Conservation (phyloP, 768 basidiomycete species). For the Cystoderma amianthinum region DNA sequence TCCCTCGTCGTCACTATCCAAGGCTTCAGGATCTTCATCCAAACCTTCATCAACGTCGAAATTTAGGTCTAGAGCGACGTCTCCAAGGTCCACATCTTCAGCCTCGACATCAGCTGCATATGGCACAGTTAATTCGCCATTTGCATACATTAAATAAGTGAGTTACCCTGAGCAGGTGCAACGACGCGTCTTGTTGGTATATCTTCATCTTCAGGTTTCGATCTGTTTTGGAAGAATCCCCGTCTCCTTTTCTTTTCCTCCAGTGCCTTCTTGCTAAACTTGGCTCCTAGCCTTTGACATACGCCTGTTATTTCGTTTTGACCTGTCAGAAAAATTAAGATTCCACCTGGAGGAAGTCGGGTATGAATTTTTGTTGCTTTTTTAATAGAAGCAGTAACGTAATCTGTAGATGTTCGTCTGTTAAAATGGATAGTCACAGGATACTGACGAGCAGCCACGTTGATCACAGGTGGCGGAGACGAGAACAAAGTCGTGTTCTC, state of each 20-base stretch:
- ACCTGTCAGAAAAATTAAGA: slow-evolving; percentile 91
- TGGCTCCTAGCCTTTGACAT: slow-evolving; percentile 73
- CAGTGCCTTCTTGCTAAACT: slow-evolving; percentile 64
- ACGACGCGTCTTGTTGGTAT: slow-evolving; percentile 15
- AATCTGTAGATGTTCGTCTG: slow-evolving; percentile 79
- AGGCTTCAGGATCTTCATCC: slow-evolving; percentile 68
- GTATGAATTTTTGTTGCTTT: slow-evolving; percentile 92
- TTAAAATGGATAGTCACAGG: slow-evolving; percentile 95
- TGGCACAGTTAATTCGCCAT: too few relatives aligned
- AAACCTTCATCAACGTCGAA: slow-evolving; percentile 61
- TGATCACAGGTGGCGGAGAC: slow-evolving; percentile 85
- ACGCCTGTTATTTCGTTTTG: slow-evolving; percentile 91
- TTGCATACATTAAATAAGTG: slow-evolving; percentile 2
- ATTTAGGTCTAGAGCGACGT: slow-evolving; percentile 36
- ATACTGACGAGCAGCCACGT: slow-evolving; percentile 85
- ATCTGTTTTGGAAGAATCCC: slow-evolving; percentile 14
- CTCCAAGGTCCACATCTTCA: slow-evolving; percentile 74
- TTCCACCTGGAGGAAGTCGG: slow-evolving; percentile 86
- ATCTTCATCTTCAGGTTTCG: slow-evolving; percentile 18
- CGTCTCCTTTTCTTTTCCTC: slow-evolving; percentile 38
- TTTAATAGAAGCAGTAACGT: slow-evolving; percentile 83
- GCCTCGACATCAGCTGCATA: slow-evolving; percentile 64
- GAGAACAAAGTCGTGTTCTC: slow-evolving; percentile 79
- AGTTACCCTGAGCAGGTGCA: slow-evolving; percentile 41
- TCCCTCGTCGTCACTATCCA: slow-evolving; percentile 70